Evolutionary conservation across 108 stramenopile species (phyloP).

Genomic region (Schizochytrium sp.): DNA sequence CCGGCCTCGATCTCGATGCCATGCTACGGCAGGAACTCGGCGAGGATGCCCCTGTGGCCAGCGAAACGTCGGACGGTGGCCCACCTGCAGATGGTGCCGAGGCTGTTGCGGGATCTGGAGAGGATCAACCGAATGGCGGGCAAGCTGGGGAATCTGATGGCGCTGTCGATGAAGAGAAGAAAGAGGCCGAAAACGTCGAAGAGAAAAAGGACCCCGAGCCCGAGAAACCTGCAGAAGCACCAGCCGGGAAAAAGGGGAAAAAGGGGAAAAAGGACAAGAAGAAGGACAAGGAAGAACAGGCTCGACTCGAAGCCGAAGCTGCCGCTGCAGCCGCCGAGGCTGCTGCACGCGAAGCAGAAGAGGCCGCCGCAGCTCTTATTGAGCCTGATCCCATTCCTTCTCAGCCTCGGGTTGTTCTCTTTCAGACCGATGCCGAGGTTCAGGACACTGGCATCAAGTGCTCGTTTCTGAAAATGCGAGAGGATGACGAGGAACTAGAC

Average conservation of each 20-base stretch:
- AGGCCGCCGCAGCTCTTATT: background rate
- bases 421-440: background rate
- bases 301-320: background rate
- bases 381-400: conserved; percentile 1
- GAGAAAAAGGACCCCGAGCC: background rate
- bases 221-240: background rate
- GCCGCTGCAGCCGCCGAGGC: background rate
- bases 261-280: background rate
- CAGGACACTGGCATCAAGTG: background rate
- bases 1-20: background rate
- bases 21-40: background rate
- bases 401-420: background rate
- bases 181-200: background rate
- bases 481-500: background rate
- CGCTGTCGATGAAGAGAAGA: background rate
- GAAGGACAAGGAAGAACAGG: background rate
- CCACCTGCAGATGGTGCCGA: background rate
- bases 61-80: background rate
- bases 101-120: background rate
- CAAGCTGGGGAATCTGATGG: too few relatives aligned
- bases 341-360: background rate
- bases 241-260: background rate
- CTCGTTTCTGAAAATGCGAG: background rate
- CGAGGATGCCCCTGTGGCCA: background rate
- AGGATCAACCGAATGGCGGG: background rate